Conservation (phyloP, 768 basidiomycete genomes). For the Suillus discolor region DNA sequence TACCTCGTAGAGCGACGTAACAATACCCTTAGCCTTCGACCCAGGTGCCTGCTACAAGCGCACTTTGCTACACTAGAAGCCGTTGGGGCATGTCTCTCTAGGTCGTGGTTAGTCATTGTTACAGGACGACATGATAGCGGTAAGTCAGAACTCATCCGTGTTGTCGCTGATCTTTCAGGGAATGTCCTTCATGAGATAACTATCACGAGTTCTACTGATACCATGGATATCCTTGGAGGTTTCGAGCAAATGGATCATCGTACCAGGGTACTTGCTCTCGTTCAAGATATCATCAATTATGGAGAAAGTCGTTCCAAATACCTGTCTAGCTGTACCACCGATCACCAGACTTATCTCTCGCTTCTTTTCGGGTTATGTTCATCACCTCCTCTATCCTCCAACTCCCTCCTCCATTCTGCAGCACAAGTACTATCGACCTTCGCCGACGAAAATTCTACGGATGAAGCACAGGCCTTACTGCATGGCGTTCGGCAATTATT, state of each 20-base stretch:
- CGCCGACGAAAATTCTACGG: slow-evolving; percentile 20
- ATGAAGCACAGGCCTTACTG: slow-evolving; percentile 21
- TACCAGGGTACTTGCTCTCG: slow-evolving; percentile 38
- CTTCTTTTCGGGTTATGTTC: slow-evolving; percentile 22
- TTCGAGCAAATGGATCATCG: slow-evolving; percentile 86
- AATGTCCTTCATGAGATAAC: slow-evolving; percentile 69
- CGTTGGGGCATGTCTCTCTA: slow-evolving; percentile 67
- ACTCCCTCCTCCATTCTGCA: slow-evolving; percentile 27
- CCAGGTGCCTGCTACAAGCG: slow-evolving; percentile 56
- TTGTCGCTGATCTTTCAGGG: slow-evolving; percentile 73
- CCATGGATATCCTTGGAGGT: slow-evolving; percentile 90
- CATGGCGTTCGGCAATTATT: slow-evolving; percentile 22
- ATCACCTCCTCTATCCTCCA: slow-evolving; percentile 16
- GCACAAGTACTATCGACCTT: slow-evolving; percentile 26
- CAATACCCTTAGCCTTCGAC: slow-evolving; percentile 37
- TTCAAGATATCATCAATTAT: slow-evolving; percentile 43
- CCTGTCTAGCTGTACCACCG: slow-evolving; percentile 21
- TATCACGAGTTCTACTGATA: slow-evolving; percentile 87
- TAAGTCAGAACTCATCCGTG: slow-evolving; percentile 75
- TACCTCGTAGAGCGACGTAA: slow-evolving; percentile 41
- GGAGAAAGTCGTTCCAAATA: slow-evolving; percentile 43
- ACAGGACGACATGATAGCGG: slow-evolving; percentile 75
- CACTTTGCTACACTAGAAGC: slow-evolving; percentile 74
- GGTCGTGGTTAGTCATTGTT: slow-evolving; percentile 89
- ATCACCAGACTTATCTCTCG: slow-evolving; percentile 17